Conservation (phyloP, 192 early-diverging fungal genomes). For the Backusella luteola region DNA sequence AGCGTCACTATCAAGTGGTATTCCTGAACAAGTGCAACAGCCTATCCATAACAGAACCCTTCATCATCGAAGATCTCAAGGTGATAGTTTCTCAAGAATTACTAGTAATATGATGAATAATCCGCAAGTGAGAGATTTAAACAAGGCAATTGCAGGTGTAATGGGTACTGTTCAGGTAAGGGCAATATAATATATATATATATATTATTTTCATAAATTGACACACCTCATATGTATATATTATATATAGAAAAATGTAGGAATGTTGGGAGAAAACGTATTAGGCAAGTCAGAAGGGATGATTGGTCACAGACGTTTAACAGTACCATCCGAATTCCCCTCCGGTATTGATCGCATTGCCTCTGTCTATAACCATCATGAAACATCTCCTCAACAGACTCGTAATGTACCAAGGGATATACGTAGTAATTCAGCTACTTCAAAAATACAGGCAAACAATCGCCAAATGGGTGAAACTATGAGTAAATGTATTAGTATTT, state of each 20-base stretch:
- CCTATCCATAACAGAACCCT: not conserved
- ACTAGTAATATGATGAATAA: conserved; percentile 58
- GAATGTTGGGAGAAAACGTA: conserved; percentile 35
- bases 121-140: conserved; percentile 47
- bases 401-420: not conserved
- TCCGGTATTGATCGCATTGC: conserved; percentile 39
- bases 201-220: not conserved
- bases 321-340: conserved; percentile 30
- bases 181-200: not conserved
- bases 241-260: conserved; percentile 34
- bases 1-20: conserved; percentile 4
- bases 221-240: not conserved
- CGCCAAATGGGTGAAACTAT: conserved; percentile 36
- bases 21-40: not conserved
- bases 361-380: conserved; percentile 26
- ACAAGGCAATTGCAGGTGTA: conserved; percentile 51
- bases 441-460: conserved; percentile 23
- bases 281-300: conserved; percentile 19
- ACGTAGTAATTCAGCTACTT: not conserved
- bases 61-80: conserved; percentile 9
- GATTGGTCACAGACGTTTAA: conserved; percentile 9
- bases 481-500: conserved; percentile 37
- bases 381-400: not conserved
- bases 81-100: conserved; percentile 25
- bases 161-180: conserved; percentile 44